Evolutionary conservation across 306 rosid species (phyloP).

Genomic region (Fragaria iinumae): DNA sequence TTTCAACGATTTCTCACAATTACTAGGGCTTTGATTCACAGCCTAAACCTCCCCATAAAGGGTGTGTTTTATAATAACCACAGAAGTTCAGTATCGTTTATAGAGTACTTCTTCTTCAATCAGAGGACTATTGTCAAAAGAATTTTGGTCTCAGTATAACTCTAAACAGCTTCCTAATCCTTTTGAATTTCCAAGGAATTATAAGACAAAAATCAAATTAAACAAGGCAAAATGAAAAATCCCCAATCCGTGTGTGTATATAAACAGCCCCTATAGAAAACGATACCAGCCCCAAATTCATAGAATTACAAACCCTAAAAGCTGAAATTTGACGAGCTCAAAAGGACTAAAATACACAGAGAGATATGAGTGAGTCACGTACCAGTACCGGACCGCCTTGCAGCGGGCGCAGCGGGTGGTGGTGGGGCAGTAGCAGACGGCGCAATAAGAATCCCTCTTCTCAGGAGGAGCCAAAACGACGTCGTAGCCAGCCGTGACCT

Average conservation of each 20-base stretch:
- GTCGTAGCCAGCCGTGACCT: conserved; percentile 43
- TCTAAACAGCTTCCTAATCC: background rate
- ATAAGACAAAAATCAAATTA: background rate
- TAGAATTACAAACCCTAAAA: background rate
- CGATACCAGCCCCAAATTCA: background rate
- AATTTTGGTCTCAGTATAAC: background rate
- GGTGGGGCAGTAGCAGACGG: conserved; percentile 72
- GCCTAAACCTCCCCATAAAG: background rate
- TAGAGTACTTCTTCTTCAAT: background rate
- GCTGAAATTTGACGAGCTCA: background rate
- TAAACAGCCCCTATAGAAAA: background rate
- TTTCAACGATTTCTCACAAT: background rate
- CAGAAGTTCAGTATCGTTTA: background rate
- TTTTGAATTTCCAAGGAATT: background rate
- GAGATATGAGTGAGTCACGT: background rate
- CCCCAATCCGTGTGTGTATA: background rate
- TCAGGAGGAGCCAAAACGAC: conserved; percentile 17
- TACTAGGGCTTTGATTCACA: background rate
- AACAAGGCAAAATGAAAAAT: background rate
- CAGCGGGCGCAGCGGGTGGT: conserved; percentile 76
- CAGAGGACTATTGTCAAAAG: background rate
- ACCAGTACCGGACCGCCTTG: conserved; percentile 92
- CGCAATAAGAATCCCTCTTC: conserved; percentile 45
- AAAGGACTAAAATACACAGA: conserved; percentile 3
- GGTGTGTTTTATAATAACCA: background rate